Evolutionary conservation across 768 basidiomycete species (phyloP).

Genomic region (Rhizopogon vesiculosus): DNA sequence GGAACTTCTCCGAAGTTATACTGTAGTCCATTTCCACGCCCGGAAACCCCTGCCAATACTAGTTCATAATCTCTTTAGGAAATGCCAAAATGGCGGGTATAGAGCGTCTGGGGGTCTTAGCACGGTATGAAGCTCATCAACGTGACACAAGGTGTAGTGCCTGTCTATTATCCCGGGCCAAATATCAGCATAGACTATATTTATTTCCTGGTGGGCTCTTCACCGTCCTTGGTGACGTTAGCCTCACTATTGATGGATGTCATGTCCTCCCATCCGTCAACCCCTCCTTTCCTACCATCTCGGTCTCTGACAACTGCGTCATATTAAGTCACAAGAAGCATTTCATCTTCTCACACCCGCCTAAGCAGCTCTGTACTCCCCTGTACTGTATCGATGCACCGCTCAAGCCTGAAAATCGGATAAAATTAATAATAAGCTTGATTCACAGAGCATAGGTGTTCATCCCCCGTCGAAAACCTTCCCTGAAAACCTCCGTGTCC

Average conservation of each 20-base stretch:
- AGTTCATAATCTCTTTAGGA: too few species aligned
- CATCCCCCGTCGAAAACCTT: conserved; percentile 44
- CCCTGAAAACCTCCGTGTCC: conserved; percentile 57
- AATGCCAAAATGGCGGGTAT: too few species aligned
- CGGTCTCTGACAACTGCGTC: conserved; percentile 59
- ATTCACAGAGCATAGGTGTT: conserved; percentile 72
- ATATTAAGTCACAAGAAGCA: conserved; percentile 66
- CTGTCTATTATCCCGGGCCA: conserved; percentile 50
- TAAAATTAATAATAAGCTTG: conserved; percentile 67
- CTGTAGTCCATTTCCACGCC: too few species aligned
- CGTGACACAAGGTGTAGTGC: conserved; percentile 60
- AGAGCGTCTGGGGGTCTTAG: too few species aligned
- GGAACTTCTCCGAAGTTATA: too few species aligned
- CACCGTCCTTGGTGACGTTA: conserved; percentile 52
- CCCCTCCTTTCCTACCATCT: conserved; percentile 43
- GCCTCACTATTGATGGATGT: conserved; percentile 60
- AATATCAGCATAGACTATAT: conserved; percentile 41
- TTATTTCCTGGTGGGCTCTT: conserved; percentile 34
- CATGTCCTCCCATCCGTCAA: conserved; percentile 45
- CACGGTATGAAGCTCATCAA: too few species aligned
- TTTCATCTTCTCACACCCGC: conserved; percentile 72
- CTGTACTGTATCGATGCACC: conserved; percentile 48
- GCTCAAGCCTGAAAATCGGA: conserved; percentile 22
- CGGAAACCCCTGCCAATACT: too few species aligned
- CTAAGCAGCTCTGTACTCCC: conserved; percentile 59